These are phyloP conservation scores for Chlamydomonas reinhardtii DNA, from an alignment of 163 green algal species.

Conservation along the genomic window DNA sequence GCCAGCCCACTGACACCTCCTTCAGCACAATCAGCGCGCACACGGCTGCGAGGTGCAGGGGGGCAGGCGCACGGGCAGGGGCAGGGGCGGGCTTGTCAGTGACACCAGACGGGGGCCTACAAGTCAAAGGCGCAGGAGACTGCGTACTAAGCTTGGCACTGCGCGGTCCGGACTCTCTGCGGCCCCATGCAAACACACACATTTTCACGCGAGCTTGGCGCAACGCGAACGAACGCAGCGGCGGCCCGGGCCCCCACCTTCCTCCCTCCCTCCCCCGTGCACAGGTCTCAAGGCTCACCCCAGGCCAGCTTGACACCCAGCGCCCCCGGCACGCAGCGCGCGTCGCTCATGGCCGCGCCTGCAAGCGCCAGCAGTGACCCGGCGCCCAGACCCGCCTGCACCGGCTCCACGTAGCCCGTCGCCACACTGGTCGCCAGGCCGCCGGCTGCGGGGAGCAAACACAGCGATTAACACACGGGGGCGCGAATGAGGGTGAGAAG, in stretches of 20 bases:
- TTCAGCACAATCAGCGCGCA: slow-evolving; percentile 50
- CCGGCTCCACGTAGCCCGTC: slow-evolving; percentile 23
- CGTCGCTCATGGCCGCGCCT: slow-evolving; percentile 64
- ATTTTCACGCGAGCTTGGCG: background rate
- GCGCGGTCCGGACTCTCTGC: too few relatives aligned
- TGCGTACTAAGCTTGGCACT: too few relatives aligned
- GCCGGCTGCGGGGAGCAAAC: slow-evolving; percentile 49
- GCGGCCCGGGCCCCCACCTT: too few relatives aligned
- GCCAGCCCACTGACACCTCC: slow-evolving; percentile 36
- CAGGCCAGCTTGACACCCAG: slow-evolving; percentile 65
- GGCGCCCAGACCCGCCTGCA: slow-evolving; percentile 44
- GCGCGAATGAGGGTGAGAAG: too few relatives aligned
- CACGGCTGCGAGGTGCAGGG: slow-evolving; percentile 10
- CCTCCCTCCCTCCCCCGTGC: too few relatives aligned
- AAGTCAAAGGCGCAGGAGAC: too few relatives aligned
- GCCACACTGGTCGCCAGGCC: slow-evolving; percentile 32
- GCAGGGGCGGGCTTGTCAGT: background rate
- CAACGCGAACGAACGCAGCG: too few relatives aligned
- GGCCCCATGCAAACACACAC: too few relatives aligned
- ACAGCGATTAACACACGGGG: too few relatives aligned
- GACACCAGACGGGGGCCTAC: too few relatives aligned
- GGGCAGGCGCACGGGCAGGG: background rate
- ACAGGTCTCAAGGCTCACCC: slow-evolving; percentile 48
- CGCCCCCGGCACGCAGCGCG: slow-evolving; percentile 44
- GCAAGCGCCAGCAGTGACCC: slow-evolving; percentile 54